phyloP scores from a whole-genome alignment of 1,139 yeast genomes.

The Suhomyces bokatorum region DNA sequence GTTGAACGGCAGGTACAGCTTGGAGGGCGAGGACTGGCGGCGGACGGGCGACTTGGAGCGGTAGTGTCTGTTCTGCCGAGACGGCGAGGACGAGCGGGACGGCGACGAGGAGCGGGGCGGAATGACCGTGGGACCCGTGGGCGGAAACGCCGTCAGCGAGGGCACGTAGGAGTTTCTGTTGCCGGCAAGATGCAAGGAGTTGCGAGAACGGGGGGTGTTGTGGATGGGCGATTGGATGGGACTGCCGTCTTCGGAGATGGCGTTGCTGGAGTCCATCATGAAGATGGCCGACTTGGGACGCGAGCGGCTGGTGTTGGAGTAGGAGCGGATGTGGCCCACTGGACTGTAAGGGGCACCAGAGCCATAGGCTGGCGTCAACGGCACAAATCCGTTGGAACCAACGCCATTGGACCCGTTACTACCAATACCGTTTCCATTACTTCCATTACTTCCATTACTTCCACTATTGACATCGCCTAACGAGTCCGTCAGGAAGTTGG shows the following conservation, averaged over 20 bases:
- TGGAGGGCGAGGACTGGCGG: conserved; percentile 43
- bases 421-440: too few species aligned
- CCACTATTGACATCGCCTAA: conserved; percentile 14
- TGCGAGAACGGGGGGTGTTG: conserved; percentile 27
- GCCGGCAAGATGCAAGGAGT: conserved; percentile 18
- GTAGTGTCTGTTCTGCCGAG: conserved; percentile 33
- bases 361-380: conserved; percentile 12
- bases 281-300: conserved; percentile 44
- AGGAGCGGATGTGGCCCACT: conserved; percentile 13
- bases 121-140: conserved; percentile 15
- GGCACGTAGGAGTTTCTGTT: conserved; percentile 11
- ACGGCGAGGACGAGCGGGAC: conserved; percentile 35
- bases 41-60: conserved; percentile 40
- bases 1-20: conserved; percentile 49
- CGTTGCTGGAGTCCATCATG: conserved; percentile 28
- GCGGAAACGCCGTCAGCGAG: conserved; percentile 17
- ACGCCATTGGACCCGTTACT: too few species aligned
- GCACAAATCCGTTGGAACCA: conserved; percentile 7
- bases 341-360: conserved; percentile 5
- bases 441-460: too few species aligned
- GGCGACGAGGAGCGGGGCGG: conserved; percentile 29
- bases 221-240: conserved; percentile 22
- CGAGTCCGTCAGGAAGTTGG: conserved; percentile 49
- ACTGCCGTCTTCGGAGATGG: conserved; percentile 35
- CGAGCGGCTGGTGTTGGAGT: conserved; percentile 19